Base-by-base conservation (phyloP, 2,329 filamentous ascomycete species). In the Plectosphaerella cucumerina region DNA sequence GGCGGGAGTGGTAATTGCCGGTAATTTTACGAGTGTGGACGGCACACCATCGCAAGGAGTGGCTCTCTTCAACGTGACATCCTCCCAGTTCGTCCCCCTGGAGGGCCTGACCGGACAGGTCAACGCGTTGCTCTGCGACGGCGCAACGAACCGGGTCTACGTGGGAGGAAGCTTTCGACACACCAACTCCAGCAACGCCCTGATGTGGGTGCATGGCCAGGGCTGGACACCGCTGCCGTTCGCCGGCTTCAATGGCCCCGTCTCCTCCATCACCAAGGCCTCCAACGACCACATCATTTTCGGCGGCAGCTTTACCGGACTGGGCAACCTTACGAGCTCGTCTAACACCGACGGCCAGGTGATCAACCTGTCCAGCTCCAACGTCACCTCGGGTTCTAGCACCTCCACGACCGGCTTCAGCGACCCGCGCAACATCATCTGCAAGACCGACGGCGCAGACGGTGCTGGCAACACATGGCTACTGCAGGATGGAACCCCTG, bases 11-110 rank as follows among this genome's bases (percentile, higher is more conserved):
- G 81, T 97, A 45, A 80, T 99, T 15, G 94, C 89, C 50, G 94
- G 94, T 45, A 97, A 97, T 72, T 99, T 99, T 66, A 97, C 94
- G 31, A 95, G 90, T 66, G 73, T 99, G 55, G 89, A 86, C 53
- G 85, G 85, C 52, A 78, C 86, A 51, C 74, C 89, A 62, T 90
- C 91, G 2, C 84, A 84, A 49, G 89, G 89, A 43, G 82, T 95
- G 51, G 94, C 92, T 21, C 67, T 95, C 44, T 91, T 92, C 71
- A 83, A 97, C 65, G 83, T 89, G 4, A 81, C 83, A 56, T 86
- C 84, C 5, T 82, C 82, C 43, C 69, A 80, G 35, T 77, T 97
- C 47, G 87, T 82, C 2, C 78, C 90, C n/a, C 70, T 97, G 37
- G 70, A 82, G n/a, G 93, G 92, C 44, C 75, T 99, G 18, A 83